Percentiles rank a stretch among this genome's conserved stretches.
Evolutionary conservation across 2,329 filamentous ascomycete genomes (phyloP).

Genomic region (Talaromyces sp.): DNA sequence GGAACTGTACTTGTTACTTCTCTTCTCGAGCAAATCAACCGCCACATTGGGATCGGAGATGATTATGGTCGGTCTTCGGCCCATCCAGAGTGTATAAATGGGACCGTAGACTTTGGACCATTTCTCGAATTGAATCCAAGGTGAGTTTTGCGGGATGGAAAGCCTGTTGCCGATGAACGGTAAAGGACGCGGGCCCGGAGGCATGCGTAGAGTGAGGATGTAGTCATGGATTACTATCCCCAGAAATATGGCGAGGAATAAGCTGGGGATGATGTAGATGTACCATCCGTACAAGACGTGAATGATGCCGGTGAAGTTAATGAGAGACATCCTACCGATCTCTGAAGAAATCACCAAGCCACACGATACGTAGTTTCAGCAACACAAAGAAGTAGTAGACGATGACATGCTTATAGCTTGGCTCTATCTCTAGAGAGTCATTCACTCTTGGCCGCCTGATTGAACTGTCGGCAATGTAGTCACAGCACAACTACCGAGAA

Average conservation of each 20-base stretch:
- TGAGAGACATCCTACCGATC: neutral
- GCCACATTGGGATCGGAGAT: slow-evolving; percentile 33
- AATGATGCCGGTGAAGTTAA: neutral
- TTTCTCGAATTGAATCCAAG: slow-evolving; percentile 31
- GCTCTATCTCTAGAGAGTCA: neutral
- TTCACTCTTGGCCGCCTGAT: neutral
- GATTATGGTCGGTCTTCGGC: slow-evolving; percentile 34
- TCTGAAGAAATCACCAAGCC: neutral
- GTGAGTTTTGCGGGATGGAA: slow-evolving; percentile 24
- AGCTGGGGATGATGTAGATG: slow-evolving; percentile 1
- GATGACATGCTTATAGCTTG: neutral
- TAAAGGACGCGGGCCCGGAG: slow-evolving; percentile 27
- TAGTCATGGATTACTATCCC: slow-evolving; percentile 27
- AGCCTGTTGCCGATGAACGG: slow-evolving; percentile 29
- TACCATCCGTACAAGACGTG: neutral
- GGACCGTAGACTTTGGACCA: slow-evolving; percentile 36
- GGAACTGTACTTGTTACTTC: slow-evolving; percentile 38
- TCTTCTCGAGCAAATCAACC: slow-evolving; percentile 38
- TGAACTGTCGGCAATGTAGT: neutral
- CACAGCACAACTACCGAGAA: neutral
- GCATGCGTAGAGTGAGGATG: slow-evolving; percentile 28
- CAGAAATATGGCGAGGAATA: neutral
- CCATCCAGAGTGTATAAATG: slow-evolving; percentile 36
- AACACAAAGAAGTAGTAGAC: neutral
- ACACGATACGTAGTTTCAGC: neutral